phyloP scores from a whole-genome alignment of 2,329 filamentous ascomycete species.

The Scedosporium dehoogii region DNA sequence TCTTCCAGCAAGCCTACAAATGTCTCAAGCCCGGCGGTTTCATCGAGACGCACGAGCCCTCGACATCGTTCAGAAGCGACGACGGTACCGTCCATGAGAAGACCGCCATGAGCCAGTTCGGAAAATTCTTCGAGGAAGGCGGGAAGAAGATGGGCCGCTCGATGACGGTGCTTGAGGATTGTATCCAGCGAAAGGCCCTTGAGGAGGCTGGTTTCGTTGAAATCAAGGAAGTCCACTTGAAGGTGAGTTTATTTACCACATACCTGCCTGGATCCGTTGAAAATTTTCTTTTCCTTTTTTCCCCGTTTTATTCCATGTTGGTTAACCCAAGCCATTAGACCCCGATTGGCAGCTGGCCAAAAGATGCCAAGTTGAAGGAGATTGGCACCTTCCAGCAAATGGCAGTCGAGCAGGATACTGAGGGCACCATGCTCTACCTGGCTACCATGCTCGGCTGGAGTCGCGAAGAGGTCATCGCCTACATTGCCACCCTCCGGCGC shows the following conservation, averaged over 20 bases:
- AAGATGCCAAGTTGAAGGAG: constrained; percentile 15
- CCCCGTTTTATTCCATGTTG: too few species aligned
- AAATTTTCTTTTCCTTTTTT: too few species aligned
- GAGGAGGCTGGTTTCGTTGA: constrained; percentile 15
- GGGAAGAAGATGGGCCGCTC: constrained; percentile 18
- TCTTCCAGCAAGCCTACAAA: constrained; percentile 39
- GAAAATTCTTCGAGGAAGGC: constrained; percentile 16
- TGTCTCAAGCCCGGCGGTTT: constrained; percentile 45
- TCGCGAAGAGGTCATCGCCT: constrained; percentile 19
- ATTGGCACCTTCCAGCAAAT: constrained; percentile 12
- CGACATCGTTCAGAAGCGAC: constrained; percentile 14
- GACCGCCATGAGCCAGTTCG: constrained; percentile 16
- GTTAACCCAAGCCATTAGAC: neutral
- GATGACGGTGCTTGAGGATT: constrained; percentile 15
- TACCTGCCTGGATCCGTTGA: too few species aligned
- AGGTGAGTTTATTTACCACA: constrained; percentile 7
- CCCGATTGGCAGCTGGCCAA: constrained; percentile 15
- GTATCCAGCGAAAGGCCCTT: constrained; percentile 11
- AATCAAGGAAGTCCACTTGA: constrained; percentile 12
- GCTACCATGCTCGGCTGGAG: constrained; percentile 21
- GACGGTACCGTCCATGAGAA: constrained; percentile 17
- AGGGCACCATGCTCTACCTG: constrained; percentile 18
- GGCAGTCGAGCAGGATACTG: constrained; percentile 21
- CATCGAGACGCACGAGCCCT: constrained; percentile 20
- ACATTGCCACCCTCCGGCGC: constrained; percentile 20